Conservation (phyloP, 2,329 filamentous ascomycete species). For the Sporothrix brunneoviolacea region DNA sequence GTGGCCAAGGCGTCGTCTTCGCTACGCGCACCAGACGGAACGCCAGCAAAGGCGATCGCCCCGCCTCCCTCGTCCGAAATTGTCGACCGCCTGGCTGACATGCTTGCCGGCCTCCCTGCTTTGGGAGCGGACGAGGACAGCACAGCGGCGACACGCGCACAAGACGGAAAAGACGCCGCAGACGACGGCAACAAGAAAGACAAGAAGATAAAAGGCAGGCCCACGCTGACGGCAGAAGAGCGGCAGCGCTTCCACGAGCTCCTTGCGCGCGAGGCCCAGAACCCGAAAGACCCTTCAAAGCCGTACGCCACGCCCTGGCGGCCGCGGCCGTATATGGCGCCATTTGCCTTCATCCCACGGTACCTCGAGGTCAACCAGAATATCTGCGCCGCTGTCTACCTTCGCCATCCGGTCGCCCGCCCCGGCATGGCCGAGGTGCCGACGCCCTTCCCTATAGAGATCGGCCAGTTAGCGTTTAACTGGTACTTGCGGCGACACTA, state of each 20-base stretch:
- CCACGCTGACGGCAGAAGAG: slow-evolving; percentile 42
- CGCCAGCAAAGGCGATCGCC: slow-evolving; percentile 27
- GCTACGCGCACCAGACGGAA: neutral
- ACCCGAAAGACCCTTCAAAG: slow-evolving; percentile 68
- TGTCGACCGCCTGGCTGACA: slow-evolving; percentile 46
- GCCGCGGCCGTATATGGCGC: slow-evolving; percentile 77
- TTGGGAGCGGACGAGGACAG: no score
- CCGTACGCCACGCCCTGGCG: slow-evolving; percentile 89
- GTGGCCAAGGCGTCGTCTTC: slow-evolving; percentile 42
- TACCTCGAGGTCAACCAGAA: slow-evolving; percentile 98
- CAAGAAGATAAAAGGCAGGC: neutral
- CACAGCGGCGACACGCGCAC: no score
- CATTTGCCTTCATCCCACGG: slow-evolving; percentile 89
- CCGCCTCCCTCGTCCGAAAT: slow-evolving; percentile 32
- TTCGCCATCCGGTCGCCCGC: slow-evolving; percentile 86
- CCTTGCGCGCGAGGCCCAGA: slow-evolving; percentile 60
- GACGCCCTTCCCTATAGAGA: slow-evolving; percentile 65
- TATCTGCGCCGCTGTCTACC: slow-evolving; percentile 89
- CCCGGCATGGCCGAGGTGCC: slow-evolving; percentile 76
- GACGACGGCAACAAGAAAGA: neutral
- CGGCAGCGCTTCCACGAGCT: slow-evolving; percentile 47
- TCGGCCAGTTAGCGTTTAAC: slow-evolving; percentile 79
- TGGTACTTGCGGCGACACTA: slow-evolving; percentile 76
- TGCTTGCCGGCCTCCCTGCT: slow-evolving; percentile 33
- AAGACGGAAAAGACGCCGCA: neutral